Conservation (phyloP, 2,329 filamentous ascomycete genomes). For the Sclerotiophoma versabilis region DNA sequence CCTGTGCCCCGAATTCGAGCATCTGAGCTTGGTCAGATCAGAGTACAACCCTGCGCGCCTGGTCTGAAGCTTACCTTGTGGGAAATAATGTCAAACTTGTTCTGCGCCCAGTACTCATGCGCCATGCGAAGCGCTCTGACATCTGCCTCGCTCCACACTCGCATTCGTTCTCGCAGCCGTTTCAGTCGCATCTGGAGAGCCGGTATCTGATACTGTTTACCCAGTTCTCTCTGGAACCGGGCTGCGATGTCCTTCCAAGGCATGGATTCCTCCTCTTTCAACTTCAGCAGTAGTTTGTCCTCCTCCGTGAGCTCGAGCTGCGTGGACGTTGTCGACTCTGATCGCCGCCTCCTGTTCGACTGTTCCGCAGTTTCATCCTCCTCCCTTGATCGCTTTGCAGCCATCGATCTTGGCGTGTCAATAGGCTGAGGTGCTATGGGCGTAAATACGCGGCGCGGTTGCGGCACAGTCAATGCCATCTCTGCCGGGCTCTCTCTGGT, state of each 20-base stretch:
- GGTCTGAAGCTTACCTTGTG: conserved; percentile 51
- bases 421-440: conserved; percentile 55
- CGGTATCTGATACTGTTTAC: conserved; percentile 59
- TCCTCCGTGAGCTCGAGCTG: conserved; percentile 58
- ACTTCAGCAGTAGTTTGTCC: conserved; percentile 57
- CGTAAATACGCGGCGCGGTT: conserved; percentile 52
- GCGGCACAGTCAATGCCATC: conserved; percentile 35
- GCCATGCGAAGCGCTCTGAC: conserved; percentile 58
- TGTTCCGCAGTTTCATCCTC: conserved; percentile 43
- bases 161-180: conserved; percentile 58
- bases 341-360: conserved; percentile 53
- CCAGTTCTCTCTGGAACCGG: conserved; percentile 57
- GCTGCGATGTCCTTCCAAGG: conserved; percentile 63
- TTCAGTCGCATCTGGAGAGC: conserved; percentile 64
- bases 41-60: too few relatives aligned
- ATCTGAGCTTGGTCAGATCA: conserved; percentile 50
- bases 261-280: conserved; percentile 61
- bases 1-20: conserved; percentile 58
- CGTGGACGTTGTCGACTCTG: conserved; percentile 41
- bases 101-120: conserved; percentile 61
- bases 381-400: conserved; percentile 48
- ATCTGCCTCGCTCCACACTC: conserved; percentile 61
- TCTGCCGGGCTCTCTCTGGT: neutral
- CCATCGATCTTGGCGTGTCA: conserved; percentile 37
- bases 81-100: conserved; percentile 62